Evolutionary conservation across 805 yeast species (phyloP), one percentile per base, ranked within the genome.

Genomic region (Teunomyces gatunensis): DNA sequence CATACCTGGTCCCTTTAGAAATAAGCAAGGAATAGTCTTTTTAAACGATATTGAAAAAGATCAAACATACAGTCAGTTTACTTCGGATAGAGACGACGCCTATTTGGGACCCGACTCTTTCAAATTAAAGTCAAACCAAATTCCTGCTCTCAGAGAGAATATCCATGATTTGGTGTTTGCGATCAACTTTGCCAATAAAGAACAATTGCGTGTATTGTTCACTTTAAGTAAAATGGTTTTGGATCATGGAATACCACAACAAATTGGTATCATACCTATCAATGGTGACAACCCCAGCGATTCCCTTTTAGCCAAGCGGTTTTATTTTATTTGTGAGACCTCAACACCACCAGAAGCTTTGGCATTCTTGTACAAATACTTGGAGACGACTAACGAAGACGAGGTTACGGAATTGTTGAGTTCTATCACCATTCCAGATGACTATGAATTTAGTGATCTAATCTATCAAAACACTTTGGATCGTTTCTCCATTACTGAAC

Each of bases 261-360:
- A 91, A 63, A 59, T 92, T 44, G 99, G 97, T 5, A 52, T 92
- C 2, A 69, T 92, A n/a, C 96, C 98, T 0, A 48, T 86, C 2
- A 58, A 65, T 6, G 64, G 60, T 1, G 56, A 53, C 5, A 67
- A 64, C 17, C 57, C 57, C 9, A 44, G 52, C 18, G 75, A 69
- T 46, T 52, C 56, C 5, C 35, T 40, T 6, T 37, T 72, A 13
- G 70, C 74, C 1, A 56, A 67, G 39, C 52, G 47, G 44, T 68
- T 71, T 47, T 72, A 70, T 51, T 69, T 61, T 35, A 51, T 73
- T 27, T 58, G 62, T 35, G 66, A 63, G 10, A 59, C 57, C 0
- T 58, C 75, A 0, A 53, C 58, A 20, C 46, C 60, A 3, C 56
- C 57, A 39, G 77, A 73, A 52, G 71, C 71, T 0, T 55, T 71